A percentile compares a stretch with the other conserved stretches of the same genome.
Conservation (phyloP, 164 flowering plant genomes). For the Macadamia integrifolia region DNA sequence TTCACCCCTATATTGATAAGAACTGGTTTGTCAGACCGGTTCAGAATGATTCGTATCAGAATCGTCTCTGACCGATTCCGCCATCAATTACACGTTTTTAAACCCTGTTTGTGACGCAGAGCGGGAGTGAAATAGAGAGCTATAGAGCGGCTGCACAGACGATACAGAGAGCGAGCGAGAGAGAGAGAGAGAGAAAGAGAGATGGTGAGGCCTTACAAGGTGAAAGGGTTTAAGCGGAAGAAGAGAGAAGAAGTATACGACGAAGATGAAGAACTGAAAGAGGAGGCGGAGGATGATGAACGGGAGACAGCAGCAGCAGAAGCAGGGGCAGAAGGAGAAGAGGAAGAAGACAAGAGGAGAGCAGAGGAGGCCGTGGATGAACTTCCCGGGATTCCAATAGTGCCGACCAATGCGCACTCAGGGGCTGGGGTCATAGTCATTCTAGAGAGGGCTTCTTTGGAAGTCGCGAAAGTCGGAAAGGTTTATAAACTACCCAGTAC, state of each 20-base stretch:
- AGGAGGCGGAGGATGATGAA: slow-evolving; percentile 1
- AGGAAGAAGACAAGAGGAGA: slow-evolving; percentile 14
- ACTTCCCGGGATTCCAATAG: slow-evolving; percentile 52
- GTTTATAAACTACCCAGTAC: slow-evolving; percentile 16
- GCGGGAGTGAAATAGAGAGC: no score
- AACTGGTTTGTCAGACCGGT: no score
- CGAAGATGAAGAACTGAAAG: slow-evolving; percentile 17
- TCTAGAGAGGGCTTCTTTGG: slow-evolving; percentile 82
- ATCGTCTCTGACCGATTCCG: no score
- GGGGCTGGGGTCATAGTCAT: slow-evolving; percentile 57
- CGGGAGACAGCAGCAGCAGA: neutral
- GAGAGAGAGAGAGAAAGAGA: neutral
- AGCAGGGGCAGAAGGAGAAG: slow-evolving; percentile 2
- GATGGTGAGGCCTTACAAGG: slow-evolving; percentile 37
- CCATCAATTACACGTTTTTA: no score
- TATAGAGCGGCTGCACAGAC: no score
- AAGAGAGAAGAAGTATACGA: slow-evolving; percentile 29
- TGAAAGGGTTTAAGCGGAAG: slow-evolving; percentile 54
- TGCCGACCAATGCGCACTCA: slow-evolving; percentile 16
- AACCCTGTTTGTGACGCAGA: no score
- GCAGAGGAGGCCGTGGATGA: slow-evolving; percentile 19
- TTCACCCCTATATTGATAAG: no score
- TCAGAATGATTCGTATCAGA: no score
- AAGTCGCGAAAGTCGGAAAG: slow-evolving; percentile 92
- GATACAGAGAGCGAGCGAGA: no score